phyloP scores from a whole-genome alignment of 257 asterid genomes.

The Solanum tarijense region DNA sequence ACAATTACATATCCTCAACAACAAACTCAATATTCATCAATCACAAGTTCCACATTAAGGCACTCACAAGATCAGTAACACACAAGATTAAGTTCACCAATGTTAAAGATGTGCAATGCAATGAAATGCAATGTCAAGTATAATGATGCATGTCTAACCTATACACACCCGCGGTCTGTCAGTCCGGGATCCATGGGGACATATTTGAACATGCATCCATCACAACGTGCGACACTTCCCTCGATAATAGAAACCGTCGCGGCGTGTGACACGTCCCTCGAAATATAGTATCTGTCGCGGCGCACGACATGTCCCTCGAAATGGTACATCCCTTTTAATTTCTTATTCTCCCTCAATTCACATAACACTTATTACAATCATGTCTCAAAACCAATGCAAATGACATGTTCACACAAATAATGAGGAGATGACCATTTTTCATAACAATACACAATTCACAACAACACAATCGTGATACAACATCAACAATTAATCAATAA shows the following conservation, averaged over 20 bases:
- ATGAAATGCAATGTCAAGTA: neutral
- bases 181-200: neutral
- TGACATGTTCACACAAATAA: neutral
- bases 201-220: neutral
- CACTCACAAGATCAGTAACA: neutral
- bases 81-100: neutral
- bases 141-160: neutral
- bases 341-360: neutral
- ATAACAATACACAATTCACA: neutral
- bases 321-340: neutral
- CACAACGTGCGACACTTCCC: neutral
- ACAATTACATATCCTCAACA: neutral
- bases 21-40: too few species aligned
- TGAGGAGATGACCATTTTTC: too few species aligned
- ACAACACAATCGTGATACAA: neutral
- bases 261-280: neutral
- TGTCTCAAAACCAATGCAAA: neutral
- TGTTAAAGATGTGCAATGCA: neutral
- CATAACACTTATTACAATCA: neutral
- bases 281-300: neutral
- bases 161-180: neutral
- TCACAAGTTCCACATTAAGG: too few species aligned
- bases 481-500: neutral
- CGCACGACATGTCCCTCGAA: neutral
- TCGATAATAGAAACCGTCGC: too few species aligned